A percentile compares a stretch with the other conserved stretches of the same genome.
phyloP scores from a whole-genome alignment of 768 basidiomycete genomes.

The Serendipita vermifera region DNA sequence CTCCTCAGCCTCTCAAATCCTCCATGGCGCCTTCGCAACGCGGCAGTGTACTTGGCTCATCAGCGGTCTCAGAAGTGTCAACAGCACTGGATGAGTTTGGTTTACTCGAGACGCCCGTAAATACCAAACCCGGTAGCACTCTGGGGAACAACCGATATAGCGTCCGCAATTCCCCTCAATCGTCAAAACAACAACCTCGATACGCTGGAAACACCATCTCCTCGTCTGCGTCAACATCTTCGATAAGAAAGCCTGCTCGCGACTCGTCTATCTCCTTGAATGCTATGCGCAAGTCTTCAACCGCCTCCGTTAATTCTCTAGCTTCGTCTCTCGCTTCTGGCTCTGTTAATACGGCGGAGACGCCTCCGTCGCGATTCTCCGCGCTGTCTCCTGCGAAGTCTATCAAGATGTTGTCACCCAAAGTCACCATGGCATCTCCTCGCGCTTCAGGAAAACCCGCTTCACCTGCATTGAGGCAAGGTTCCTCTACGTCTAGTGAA shows the following conservation, averaged over 20 bases:
- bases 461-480: constrained; percentile 39
- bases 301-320: constrained; percentile 62
- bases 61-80: constrained; percentile 11
- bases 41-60: constrained; percentile 15
- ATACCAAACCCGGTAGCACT: constrained; percentile 30
- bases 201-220: constrained; percentile 37
- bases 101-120: constrained; percentile 53
- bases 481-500: constrained; percentile 48
- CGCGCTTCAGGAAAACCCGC: constrained; percentile 41
- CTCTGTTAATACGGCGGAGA: constrained; percentile 7
- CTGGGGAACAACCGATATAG: constrained; percentile 38
- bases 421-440: constrained; percentile 48
- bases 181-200: constrained; percentile 31
- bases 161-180: constrained; percentile 51
- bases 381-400: constrained; percentile 77
- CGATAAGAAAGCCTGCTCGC: constrained; percentile 53
- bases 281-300: constrained; percentile 69
- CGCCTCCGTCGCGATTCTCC: constrained; percentile 42
- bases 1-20: constrained; percentile 48
- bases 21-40: constrained; percentile 13
- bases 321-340: constrained; percentile 34
- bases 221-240: constrained; percentile 33
- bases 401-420: constrained; percentile 68
- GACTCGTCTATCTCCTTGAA: constrained; percentile 63
- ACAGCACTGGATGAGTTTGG: constrained; percentile 60